Conservation (phyloP, 495 filamentous ascomycete genomes). For the Mytilinidion resinicola region DNA sequence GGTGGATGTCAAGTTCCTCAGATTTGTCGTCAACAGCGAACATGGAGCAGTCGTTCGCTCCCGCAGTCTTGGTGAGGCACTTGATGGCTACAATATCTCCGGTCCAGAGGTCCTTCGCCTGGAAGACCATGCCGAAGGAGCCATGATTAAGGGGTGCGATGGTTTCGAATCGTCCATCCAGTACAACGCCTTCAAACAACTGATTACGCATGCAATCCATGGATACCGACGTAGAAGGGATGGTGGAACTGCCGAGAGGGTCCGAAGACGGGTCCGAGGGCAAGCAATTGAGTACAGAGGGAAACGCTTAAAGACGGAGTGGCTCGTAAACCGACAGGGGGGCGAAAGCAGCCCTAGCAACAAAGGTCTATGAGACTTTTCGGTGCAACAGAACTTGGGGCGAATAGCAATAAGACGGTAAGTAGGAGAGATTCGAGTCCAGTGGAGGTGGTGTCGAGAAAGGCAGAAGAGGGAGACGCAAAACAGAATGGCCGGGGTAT, state of each 20-base stretch:
- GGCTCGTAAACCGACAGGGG: slow-evolving; percentile 21
- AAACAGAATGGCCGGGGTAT: slow-evolving; percentile 3
- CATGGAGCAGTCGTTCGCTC: slow-evolving; percentile 46
- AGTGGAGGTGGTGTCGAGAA: neutral
- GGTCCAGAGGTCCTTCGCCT: slow-evolving; percentile 71
- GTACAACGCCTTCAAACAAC: slow-evolving; percentile 36
- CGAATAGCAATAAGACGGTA: slow-evolving; percentile 22
- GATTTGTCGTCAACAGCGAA: slow-evolving; percentile 71
- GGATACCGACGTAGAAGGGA: slow-evolving; percentile 2
- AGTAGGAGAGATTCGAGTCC: slow-evolving; percentile 9
- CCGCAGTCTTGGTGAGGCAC: slow-evolving; percentile 71
- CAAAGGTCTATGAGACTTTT: slow-evolving; percentile 28
- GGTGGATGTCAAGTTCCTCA: slow-evolving; percentile 81
- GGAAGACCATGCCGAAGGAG: slow-evolving; percentile 96
- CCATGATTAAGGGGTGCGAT: slow-evolving; percentile 94
- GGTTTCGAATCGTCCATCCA: slow-evolving; percentile 67
- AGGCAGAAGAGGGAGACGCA: slow-evolving; percentile 4
- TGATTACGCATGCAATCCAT: slow-evolving; percentile 43
- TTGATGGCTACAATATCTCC: slow-evolving; percentile 85
- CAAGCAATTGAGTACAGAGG: slow-evolving; percentile 1
- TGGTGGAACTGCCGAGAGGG: slow-evolving; percentile 6
- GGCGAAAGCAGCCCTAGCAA: slow-evolving; percentile 18
- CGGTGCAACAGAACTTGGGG: slow-evolving; percentile 21
- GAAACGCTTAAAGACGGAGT: neutral
- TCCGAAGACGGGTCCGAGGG: neutral